phyloP scores from a whole-genome alignment of 306 rosid species.

The Glycine soja region DNA sequence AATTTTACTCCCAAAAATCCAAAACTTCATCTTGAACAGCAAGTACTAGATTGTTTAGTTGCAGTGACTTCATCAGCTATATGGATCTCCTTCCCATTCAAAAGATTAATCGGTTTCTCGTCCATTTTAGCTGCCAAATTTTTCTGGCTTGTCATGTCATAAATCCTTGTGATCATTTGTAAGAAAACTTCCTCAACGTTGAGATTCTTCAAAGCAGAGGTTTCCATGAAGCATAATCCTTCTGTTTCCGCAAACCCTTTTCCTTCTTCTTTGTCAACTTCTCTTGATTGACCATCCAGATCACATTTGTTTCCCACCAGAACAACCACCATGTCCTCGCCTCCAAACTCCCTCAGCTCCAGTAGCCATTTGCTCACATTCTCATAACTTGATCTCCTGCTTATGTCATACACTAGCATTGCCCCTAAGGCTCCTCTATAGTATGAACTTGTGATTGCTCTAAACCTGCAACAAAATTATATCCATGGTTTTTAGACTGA shows the following conservation, averaged over 20 bases:
- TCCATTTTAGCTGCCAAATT: slow-evolving; percentile 59
- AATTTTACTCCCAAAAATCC: background rate
- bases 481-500: background rate
- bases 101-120: slow-evolving; percentile 45
- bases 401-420: slow-evolving; percentile 80
- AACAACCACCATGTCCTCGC: slow-evolving; percentile 75
- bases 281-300: slow-evolving; percentile 57
- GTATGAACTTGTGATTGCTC: slow-evolving; percentile 95
- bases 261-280: slow-evolving; percentile 78
- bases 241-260: slow-evolving; percentile 67
- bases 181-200: slow-evolving; percentile 84
- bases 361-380: slow-evolving; percentile 70
- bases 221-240: slow-evolving; percentile 87
- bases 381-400: slow-evolving; percentile 63
- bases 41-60: slow-evolving; percentile 61
- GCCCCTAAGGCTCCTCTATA: slow-evolving; percentile 94
- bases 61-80: slow-evolving; percentile 67
- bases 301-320: slow-evolving; percentile 86
- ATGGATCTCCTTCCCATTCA: slow-evolving; percentile 61
- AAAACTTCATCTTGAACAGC: slow-evolving; percentile 51
- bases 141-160: slow-evolving; percentile 61
- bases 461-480: slow-evolving; percentile 61
- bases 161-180: slow-evolving; percentile 72
- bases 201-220: slow-evolving; percentile 85
- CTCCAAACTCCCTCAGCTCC: slow-evolving; percentile 82